Evolutionary conservation across 2,329 filamentous ascomycete species (phyloP), one percentile per base, ranked within the genome.

Genomic region (Venturia aucupariae): DNA sequence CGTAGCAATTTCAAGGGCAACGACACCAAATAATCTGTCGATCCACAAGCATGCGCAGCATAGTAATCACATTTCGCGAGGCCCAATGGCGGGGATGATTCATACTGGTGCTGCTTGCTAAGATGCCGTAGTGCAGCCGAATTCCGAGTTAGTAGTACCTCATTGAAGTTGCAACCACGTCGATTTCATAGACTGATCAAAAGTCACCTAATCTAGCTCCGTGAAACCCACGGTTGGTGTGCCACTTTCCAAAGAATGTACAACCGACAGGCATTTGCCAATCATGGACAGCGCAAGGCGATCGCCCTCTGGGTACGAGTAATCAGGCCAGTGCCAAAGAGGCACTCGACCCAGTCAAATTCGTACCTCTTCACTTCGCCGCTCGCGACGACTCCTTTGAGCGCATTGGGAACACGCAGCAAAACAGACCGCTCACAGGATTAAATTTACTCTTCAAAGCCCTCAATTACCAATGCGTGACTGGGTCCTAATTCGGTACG

Each of bases 111-210:
- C 48, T 55, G 44, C 48, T 55, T 55, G 24, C 48, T 30, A 32
- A 17, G 24, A 32, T 55, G 48, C 48, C 48, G 48, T 55, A 32
- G 48, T 22, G 48, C 48, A 55, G 48, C 48, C 48, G 48, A 55
- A 32, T 55, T 32, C 13, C 48, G 48, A 55, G 0, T 55, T 1
- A 7, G 35, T 35, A 4, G 7, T 35, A 55, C 30, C 51, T 32
- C 27, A 22, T 51, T 27, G 7, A 15, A 51, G 5, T 15, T 17
- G 46, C 27, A 46, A 46, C 6, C 44, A 22, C n/a, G 24, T 54
- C 24, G 32, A 54, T 30, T 32, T 5, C 3, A 54, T 19, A 4
- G 48, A 32, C 27, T 32, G 24, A 54, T 54, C 10, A 17, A 54
- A 5, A 54, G 22, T 54, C 48, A 17, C 48, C 48, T 24, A 30